Evolutionary conservation across 192 early-diverging fungal species (phyloP), one percentile per base, ranked within the genome.

Genomic region (Coemansia interrupta): DNA sequence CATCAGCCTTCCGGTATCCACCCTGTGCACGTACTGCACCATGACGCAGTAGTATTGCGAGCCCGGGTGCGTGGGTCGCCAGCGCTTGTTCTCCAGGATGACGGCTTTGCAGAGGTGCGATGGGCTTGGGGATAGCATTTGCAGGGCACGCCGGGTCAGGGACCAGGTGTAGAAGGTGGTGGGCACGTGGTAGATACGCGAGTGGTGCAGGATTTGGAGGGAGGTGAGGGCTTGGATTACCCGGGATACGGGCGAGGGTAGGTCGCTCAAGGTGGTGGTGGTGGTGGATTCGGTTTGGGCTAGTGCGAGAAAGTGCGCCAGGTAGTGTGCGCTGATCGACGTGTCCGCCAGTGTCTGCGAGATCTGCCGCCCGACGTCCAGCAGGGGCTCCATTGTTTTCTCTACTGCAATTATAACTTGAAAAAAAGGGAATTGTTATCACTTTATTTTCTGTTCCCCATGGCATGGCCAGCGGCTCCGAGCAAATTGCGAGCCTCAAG

Each of bases 51-150:
- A 85, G 54, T 86, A 86, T 50, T 81, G 72, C 0, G 81, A 69
- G 80, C 66, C 84, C 80, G 80, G 40, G 18, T 19, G 28, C 20
- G 79, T 61, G 63, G 58, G 81, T 1, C 75, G 69, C 56, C 71
- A 89, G 10, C 87, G 83, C 23, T 92, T 97, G 80, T 97, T 97
- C 67, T 94, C 92, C 55, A 97, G 82, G 7, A 95, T 71, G 0
- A 97, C 74, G 5, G 87, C 85, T 61, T 97, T 97, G 82, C 95
- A 97, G 45, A 97, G 77, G 51, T 96, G 92, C 22, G 74, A 79
- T 6, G 80, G 72, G 11, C 87, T 87, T 5, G 92, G 92, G 5
- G 86, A 90, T 1, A 47, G 36, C 54, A 91, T 68, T 26, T 83
- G 68, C 17, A 83, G 85, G 58, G 89, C 89, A 30, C 92, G 84